These are phyloP conservation scores for Pinus tabuliformis DNA, from an alignment of 75 land plant species.

Conservation along the genomic window DNA sequence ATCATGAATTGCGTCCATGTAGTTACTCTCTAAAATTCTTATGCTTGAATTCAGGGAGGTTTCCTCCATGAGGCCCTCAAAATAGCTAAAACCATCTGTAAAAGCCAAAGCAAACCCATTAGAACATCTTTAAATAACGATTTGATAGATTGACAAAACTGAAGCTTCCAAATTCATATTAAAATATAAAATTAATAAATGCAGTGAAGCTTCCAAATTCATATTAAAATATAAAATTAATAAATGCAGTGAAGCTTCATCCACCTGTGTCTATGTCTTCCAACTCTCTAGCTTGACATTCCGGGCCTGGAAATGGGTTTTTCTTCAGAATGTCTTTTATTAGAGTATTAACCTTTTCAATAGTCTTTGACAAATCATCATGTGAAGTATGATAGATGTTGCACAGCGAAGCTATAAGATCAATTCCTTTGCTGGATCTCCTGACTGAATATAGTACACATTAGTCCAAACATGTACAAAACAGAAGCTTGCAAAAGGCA, in stretches of 20 bases:
- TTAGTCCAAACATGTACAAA: not conserved
- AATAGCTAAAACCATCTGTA: conserved; percentile 28
- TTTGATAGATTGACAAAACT: no score
- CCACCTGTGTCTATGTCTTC: conserved; percentile 29
- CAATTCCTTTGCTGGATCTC: conserved; percentile 18
- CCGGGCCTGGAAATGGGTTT: not conserved
- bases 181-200: not conserved
- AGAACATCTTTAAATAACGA: not conserved
- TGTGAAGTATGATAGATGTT: conserved; percentile 23
- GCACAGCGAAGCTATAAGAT: conserved; percentile 38
- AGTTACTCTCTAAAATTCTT: conserved; percentile 30
- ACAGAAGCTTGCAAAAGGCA: no score
- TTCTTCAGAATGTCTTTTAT: conserved; percentile 19
- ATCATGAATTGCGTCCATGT: conserved; percentile 20
- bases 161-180: not conserved
- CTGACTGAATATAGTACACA: conserved; percentile 11
- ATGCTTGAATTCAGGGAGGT: conserved; percentile 18
- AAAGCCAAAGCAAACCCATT: not conserved
- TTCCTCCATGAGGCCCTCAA: conserved; percentile 39
- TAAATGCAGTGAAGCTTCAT: not conserved
- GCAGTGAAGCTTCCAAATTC: not conserved
- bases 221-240: not conserved
- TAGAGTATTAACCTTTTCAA: conserved; percentile 25
- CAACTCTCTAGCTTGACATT: conserved; percentile 14
- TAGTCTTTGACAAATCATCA: conserved; percentile 25